Percentiles rank a stretch among this genome's conserved stretches.
phyloP scores from a whole-genome alignment of 1,284 basidiomycete species.

The Marasmius sp. region DNA sequence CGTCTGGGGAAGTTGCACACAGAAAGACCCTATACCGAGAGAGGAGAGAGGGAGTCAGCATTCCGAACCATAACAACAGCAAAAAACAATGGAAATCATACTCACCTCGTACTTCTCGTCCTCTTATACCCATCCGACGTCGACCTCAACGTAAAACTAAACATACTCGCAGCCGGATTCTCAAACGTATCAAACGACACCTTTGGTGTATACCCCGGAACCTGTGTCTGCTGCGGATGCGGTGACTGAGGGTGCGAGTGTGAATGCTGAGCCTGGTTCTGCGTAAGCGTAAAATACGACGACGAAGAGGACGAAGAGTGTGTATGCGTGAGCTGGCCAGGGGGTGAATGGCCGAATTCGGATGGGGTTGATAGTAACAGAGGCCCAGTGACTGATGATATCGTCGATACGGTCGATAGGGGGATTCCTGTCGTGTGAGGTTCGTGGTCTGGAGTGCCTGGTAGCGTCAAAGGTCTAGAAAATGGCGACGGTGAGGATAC shows the following conservation, averaged over 20 bases:
- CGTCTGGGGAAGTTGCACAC: constrained; percentile 87
- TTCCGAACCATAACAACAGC: not conserved
- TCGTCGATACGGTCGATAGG: not conserved
- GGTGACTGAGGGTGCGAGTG: too few relatives aligned
- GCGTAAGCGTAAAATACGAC: not conserved
- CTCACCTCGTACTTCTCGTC: constrained; percentile 69
- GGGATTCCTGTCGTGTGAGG: not conserved
- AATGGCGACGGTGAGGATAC: constrained; percentile 3
- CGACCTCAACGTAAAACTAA: constrained; percentile 75
- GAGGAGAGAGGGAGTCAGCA: too few relatives aligned
- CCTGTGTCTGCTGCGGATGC: constrained; percentile 8
- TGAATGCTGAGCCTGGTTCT: too few relatives aligned
- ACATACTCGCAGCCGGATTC: constrained; percentile 70
- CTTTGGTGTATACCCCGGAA: constrained; percentile 56
- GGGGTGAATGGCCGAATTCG: not conserved
- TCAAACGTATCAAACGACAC: constrained; percentile 87
- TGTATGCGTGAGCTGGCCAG: too few relatives aligned
- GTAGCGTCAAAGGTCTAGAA: not conserved
- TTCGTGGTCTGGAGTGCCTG: not conserved
- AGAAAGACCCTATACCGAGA: constrained; percentile 62
- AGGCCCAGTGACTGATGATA: not conserved
- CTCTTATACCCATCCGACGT: constrained; percentile 84
- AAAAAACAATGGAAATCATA: not conserved
- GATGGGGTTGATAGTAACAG: not conserved
- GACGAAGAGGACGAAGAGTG: too few relatives aligned